Conservation (phyloP, 108 stramenopile species). For the Thalassiosira profunda region DNA sequence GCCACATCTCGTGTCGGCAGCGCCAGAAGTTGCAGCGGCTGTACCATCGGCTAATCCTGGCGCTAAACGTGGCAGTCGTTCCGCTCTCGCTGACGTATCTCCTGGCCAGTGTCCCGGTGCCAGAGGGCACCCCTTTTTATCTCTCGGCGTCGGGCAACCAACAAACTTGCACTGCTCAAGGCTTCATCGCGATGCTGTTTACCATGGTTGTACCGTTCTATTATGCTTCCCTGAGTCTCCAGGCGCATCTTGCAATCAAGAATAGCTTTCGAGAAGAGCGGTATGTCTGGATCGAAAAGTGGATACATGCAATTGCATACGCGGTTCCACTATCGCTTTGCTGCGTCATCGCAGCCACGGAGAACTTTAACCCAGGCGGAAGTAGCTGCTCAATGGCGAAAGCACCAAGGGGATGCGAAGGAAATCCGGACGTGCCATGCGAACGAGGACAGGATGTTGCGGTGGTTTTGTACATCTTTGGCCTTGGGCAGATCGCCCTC, state of each 20-base stretch:
- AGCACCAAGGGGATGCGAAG: too few species aligned
- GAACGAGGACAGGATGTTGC: too few species aligned
- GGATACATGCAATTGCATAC: constrained; percentile 27
- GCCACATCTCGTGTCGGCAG: constrained; percentile 1
- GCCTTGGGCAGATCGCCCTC: too few species aligned
- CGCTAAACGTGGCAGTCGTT: background rate
- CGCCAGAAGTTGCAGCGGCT: constrained; percentile 7
- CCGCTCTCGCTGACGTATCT: constrained; percentile 15
- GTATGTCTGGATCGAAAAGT: constrained; percentile 31
- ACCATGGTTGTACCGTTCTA: constrained; percentile 16
- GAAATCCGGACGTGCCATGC: too few species aligned
- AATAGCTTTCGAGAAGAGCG: constrained; percentile 31
- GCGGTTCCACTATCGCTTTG: too few species aligned
- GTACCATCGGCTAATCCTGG: constrained; percentile 44
- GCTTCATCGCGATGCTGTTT: background rate
- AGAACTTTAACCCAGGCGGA: too few species aligned
- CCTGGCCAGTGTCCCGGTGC: constrained; percentile 24
- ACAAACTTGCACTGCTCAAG: constrained; percentile 18
- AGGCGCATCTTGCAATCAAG: constrained; percentile 23
- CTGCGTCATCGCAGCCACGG: too few species aligned
- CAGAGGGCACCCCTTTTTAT: constrained; percentile 3
- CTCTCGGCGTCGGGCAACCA: constrained; percentile 28
- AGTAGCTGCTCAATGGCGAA: too few species aligned
- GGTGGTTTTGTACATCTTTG: too few species aligned
- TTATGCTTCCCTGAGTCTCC: constrained; percentile 27